Evolutionary conservation across 352 stramenopile genomes (phyloP), one percentile per base, ranked within the genome.

Genomic region (Phytophthora colocasiae): DNA sequence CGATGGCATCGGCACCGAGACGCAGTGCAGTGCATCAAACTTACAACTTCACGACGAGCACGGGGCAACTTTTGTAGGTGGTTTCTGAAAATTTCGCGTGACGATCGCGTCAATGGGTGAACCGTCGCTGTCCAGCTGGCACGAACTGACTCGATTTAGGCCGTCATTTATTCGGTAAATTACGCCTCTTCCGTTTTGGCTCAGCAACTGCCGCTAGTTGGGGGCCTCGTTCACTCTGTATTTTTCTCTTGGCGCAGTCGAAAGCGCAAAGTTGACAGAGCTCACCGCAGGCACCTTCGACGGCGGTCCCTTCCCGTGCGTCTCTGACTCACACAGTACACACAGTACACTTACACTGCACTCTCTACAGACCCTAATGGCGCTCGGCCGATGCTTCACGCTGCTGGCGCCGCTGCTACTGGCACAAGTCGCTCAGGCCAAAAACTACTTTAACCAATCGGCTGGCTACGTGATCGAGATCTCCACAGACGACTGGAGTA

Each of bases 401-500:
- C 58, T 71, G 12, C 44, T 57, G 10, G 43, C 38, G 47, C 27
- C 65, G 9, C 34, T 72, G 38, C 49, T 80, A 52, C 46, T 81
- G 53, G 61, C 61, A 48, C 60, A 74, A 17, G 27, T 50, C 40
- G 58, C 43, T 29, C 40, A 55, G 26, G 63, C 66, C 39, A 69
- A 69, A 50, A 74, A 83, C 47, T 81, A 73, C 44, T 93, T 88
- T 63, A 93, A 93, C 81, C 83, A 90, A 70, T 81, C 74, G 36
- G 66, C 86, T 1, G 64, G 70, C 47, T 94, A 90, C 73, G 49
- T 70, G 45, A 87, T 94, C 66, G 83, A 92, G 22, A 88, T 94
- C 54, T 69, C 49, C 31, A 90, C 87, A 46, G 75, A 69, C 15
- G 82, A 91, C 57, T 96, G 88, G 88, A 90, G 78, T 64, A 96